These are phyloP conservation scores for Starmerella vaccinii DNA, from an alignment of 805 yeast species.

Conservation along the genomic window DNA sequence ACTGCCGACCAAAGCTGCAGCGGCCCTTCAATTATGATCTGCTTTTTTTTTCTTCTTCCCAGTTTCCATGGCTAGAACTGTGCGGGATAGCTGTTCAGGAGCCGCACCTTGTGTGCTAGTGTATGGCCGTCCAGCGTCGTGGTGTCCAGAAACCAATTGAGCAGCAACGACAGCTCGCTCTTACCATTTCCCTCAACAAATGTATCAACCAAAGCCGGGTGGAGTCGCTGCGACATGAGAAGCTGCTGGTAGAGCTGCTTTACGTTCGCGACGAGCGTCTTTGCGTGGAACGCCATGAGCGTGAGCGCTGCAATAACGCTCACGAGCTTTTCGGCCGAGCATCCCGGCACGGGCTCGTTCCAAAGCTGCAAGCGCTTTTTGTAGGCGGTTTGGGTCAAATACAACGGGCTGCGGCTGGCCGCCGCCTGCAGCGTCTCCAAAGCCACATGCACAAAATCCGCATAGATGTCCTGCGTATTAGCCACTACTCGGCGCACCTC, in stretches of 20 bases:
- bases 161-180: not conserved
- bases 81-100: conserved; percentile 1
- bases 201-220: not conserved
- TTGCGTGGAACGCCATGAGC: not conserved
- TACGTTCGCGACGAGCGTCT: not conserved
- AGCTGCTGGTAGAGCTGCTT: not conserved
- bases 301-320: not conserved
- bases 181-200: not conserved
- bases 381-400: not conserved
- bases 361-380: not conserved
- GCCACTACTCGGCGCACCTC: not conserved
- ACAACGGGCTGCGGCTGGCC: not conserved
- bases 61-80: not conserved
- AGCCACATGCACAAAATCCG: not conserved
- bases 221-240: not conserved
- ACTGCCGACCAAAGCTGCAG: too few relatives aligned
- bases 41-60: not conserved
- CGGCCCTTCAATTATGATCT: too few relatives aligned
- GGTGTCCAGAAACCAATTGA: not conserved
- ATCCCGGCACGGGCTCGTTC: not conserved
- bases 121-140: conserved; percentile 1
- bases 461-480: not conserved
- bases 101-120: not conserved
- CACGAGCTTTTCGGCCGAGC: not conserved
- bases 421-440: not conserved